Conservation (phyloP, 306 rosid species). For the Prunus campanulata region DNA sequence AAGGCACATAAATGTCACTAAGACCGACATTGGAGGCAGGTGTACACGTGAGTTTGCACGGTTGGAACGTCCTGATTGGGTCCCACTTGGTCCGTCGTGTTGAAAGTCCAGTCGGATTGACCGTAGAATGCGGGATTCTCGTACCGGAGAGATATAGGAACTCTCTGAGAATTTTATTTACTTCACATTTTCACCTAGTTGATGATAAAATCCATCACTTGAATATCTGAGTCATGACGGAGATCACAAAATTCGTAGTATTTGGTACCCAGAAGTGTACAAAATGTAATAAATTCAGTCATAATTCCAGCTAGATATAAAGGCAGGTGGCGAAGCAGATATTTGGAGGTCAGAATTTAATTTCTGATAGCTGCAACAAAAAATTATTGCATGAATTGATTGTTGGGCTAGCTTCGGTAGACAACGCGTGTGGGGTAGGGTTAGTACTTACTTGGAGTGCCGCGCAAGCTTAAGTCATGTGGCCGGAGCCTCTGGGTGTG, state of each 20-base stretch:
- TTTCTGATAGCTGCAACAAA: background rate
- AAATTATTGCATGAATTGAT: no score
- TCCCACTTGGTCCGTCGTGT: background rate
- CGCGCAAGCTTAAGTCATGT: background rate
- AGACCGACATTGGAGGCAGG: conserved; percentile 18
- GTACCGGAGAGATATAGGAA: background rate
- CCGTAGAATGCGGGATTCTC: conserved; percentile 29
- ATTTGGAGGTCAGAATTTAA: background rate
- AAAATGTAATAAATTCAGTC: no score
- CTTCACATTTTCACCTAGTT: no score
- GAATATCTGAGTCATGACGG: no score
- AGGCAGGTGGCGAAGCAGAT: background rate
- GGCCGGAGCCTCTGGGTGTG: background rate
- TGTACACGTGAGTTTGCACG: conserved; percentile 24
- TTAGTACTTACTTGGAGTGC: background rate
- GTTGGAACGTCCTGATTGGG: conserved; percentile 15
- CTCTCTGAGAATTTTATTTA: no score
- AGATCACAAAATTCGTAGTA: no score
- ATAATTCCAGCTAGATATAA: no score
- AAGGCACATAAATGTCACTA: background rate
- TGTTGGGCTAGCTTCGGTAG: no score
- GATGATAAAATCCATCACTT: no score
- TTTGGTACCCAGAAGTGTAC: no score
- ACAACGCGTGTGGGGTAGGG: background rate
- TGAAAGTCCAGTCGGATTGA: conserved; percentile 12